phyloP scores from a whole-genome alignment of 768 basidiomycete species.

The Strobilomyces confusus region DNA sequence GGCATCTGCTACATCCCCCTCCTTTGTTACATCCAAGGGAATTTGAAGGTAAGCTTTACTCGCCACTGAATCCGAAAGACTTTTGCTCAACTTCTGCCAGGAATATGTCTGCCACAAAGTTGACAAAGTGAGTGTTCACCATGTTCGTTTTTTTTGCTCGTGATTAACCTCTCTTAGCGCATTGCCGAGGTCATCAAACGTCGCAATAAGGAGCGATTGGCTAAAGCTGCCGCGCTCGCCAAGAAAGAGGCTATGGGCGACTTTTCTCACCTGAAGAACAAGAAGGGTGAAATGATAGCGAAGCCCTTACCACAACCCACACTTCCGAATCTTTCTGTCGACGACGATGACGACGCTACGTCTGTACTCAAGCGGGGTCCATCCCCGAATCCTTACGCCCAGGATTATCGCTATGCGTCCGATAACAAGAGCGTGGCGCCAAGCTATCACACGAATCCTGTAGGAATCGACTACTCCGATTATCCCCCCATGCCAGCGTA shows the following conservation, averaged over 20 bases:
- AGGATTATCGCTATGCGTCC: constrained; percentile 52
- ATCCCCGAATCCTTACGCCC: constrained; percentile 51
- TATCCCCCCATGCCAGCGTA: constrained; percentile 77
- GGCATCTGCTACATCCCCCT: constrained; percentile 91
- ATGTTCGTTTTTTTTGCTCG: not conserved
- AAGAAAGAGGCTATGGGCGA: constrained; percentile 91
- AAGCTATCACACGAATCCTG: constrained; percentile 34
- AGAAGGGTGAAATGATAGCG: constrained; percentile 81
- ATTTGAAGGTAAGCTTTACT: constrained; percentile 69
- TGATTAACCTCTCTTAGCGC: constrained; percentile 48
- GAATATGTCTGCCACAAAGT: constrained; percentile 99
- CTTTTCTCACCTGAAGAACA: constrained; percentile 87
- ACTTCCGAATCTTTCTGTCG: constrained; percentile 84
- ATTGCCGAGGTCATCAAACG: constrained; percentile 92
- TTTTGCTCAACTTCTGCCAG: constrained; percentile 33
- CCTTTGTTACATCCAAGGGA: constrained; percentile 92
- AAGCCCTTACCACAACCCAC: constrained; percentile 90
- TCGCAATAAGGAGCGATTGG: constrained; percentile 80
- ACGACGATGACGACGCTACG: constrained; percentile 62
- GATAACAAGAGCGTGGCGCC: constrained; percentile 43
- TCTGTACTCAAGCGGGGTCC: constrained; percentile 54
- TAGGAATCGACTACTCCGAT: constrained; percentile 42
- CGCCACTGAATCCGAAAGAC: not conserved
- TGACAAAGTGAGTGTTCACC: constrained; percentile 66
- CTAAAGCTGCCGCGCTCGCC: constrained; percentile 75